These are phyloP conservation scores for Blastocladiella britannica DNA, from an alignment of 192 early-diverging fungal genomes.

Conservation along the genomic window DNA sequence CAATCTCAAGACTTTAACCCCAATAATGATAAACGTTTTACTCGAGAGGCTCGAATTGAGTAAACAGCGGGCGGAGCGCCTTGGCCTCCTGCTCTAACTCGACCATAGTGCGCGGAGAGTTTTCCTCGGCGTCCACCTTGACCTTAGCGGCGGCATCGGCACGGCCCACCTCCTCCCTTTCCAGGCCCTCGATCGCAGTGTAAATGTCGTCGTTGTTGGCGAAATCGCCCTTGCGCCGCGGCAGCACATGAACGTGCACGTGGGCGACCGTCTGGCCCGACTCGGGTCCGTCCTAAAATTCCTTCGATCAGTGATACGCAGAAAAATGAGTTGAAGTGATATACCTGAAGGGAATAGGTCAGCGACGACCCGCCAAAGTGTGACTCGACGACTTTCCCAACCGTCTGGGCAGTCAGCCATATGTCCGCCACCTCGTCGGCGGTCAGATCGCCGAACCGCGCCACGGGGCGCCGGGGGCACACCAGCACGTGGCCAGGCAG, in stretches of 20 bases:
- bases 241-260: constrained; percentile 80
- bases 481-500: constrained; percentile 64
- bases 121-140: neutral
- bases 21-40: neutral
- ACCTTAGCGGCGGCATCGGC: neutral
- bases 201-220: constrained; percentile 77
- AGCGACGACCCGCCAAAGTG: constrained; percentile 46
- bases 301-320: neutral
- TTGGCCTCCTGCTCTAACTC: neutral
- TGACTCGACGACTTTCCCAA: constrained; percentile 51
- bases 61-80: neutral
- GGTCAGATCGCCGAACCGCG: constrained; percentile 55
- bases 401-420: constrained; percentile 52
- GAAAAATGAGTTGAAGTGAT: neutral
- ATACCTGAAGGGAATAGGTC: constrained; percentile 58
- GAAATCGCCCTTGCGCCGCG: constrained; percentile 57
- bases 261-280: constrained; percentile 74
- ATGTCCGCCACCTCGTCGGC: constrained; percentile 63
- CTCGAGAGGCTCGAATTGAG: neutral
- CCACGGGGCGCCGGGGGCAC: constrained; percentile 39
- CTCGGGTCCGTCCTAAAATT: constrained; percentile 33
- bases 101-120: neutral
- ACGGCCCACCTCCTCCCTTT: constrained; percentile 7
- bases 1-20: too few relatives aligned
- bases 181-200: constrained; percentile 38